Evolutionary conservation across 306 rosid genomes (phyloP).

Genomic region (Acacia acuminata): DNA sequence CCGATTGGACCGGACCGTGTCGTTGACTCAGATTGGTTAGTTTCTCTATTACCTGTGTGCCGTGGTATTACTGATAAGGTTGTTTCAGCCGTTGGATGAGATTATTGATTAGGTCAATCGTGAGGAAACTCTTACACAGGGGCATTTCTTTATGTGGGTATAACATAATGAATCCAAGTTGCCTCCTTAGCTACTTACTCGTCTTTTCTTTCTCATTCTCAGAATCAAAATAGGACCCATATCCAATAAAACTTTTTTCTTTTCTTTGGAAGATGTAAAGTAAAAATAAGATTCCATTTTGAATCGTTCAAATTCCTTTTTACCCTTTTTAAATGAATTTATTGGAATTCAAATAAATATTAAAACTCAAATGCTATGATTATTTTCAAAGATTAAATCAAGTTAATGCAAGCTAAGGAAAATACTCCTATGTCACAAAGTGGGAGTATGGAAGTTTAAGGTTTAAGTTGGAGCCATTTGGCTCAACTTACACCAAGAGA

Average conservation of each 20-base stretch:
- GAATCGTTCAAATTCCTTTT: not conserved
- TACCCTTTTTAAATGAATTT: too few relatives aligned
- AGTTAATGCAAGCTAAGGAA: not conserved
- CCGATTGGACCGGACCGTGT: constrained; percentile 62
- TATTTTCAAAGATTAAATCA: not conserved
- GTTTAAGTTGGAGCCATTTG: too few relatives aligned
- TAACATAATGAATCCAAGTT: not conserved
- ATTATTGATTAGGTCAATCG: constrained; percentile 9
- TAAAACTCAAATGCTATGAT: not conserved
- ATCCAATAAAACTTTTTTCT: not conserved
- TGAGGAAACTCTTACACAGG: not conserved
- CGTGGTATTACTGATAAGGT: not conserved
- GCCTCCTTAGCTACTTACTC: not conserved
- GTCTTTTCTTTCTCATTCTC: not conserved
- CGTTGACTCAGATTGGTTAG: constrained; percentile 20
- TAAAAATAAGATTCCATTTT: not conserved
- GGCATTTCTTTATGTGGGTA: not conserved
- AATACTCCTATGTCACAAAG: not conserved
- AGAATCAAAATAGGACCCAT: not conserved
- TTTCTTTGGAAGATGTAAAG: not conserved
- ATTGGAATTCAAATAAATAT: not conserved
- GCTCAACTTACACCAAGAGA: too few relatives aligned
- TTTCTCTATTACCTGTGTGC: not conserved
- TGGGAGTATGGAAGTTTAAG: not conserved
- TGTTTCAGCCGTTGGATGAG: constrained; percentile 27